Conservation (phyloP, 495 filamentous ascomycete genomes). For the Daldinia decipiens region DNA sequence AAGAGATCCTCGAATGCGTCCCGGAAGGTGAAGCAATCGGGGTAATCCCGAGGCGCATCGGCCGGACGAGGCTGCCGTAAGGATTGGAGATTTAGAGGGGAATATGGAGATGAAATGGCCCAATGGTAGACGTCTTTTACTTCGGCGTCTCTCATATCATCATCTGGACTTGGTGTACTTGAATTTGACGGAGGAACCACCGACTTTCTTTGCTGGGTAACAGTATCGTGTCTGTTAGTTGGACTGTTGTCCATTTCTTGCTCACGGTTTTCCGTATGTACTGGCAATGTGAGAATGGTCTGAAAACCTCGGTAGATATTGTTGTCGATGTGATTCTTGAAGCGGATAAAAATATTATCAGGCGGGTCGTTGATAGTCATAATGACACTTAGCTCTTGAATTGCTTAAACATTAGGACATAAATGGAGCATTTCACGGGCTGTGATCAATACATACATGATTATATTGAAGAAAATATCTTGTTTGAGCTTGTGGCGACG, state of each 20-base stretch:
- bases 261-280: neutral
- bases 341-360: constrained; percentile 56
- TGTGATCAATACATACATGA: neutral
- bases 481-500: neutral
- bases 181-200: constrained; percentile 6
- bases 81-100: constrained; percentile 49
- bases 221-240: neutral
- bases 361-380: constrained; percentile 36
- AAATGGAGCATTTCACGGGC: too few relatives aligned
- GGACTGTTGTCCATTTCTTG: constrained; percentile 1
- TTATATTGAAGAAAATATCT: neutral
- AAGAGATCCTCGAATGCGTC: constrained; percentile 59
- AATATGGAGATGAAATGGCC: constrained; percentile 49
- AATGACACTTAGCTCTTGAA: constrained; percentile 6
- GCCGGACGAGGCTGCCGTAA: constrained; percentile 42
- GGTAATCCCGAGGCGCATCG: constrained; percentile 40
- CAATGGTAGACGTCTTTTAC: constrained; percentile 34
- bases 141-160: constrained; percentile 1
- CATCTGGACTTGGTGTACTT: neutral
- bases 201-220: neutral
- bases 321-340: constrained; percentile 55
- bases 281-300: constrained; percentile 42
- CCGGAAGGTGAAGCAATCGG: constrained; percentile 48
- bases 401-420: neutral
- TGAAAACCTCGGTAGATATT: constrained; percentile 52